A percentile compares a stretch with the other conserved stretches of the same genome.
Conservation (phyloP, 2,329 filamentous ascomycete genomes). For the Aspergillus sp. region DNA sequence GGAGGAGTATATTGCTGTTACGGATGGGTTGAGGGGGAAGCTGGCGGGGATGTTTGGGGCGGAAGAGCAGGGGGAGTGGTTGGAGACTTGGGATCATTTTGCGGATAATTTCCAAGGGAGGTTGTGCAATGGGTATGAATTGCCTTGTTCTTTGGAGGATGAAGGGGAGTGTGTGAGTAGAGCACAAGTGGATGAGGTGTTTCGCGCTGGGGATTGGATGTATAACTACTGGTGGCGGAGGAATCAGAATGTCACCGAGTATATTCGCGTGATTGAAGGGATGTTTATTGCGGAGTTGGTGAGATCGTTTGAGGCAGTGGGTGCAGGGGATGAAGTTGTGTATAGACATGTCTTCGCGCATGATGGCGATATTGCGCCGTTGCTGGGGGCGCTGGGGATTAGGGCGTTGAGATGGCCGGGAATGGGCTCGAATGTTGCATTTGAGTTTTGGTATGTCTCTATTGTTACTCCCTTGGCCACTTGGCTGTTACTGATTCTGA, state of each 20-base stretch:
- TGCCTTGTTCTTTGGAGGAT: slow-evolving; percentile 34
- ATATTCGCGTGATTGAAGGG: slow-evolving; percentile 39
- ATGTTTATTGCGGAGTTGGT: slow-evolving; percentile 41
- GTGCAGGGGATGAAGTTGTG: slow-evolving; percentile 17
- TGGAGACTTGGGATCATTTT: slow-evolving; percentile 40
- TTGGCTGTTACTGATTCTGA: background rate
- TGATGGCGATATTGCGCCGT: slow-evolving; percentile 40
- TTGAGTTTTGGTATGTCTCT: slow-evolving; percentile 38
- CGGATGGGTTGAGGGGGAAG: slow-evolving; percentile 26
- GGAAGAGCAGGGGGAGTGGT: slow-evolving; percentile 27
- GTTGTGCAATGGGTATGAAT: slow-evolving; percentile 40
- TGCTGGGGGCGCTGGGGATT: slow-evolving; percentile 38
- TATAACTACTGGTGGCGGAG: slow-evolving; percentile 44
- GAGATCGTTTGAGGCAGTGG: slow-evolving; percentile 30
- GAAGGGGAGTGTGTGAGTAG: slow-evolving; percentile 31
- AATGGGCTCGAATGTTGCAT: slow-evolving; percentile 41
- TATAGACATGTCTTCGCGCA: slow-evolving; percentile 40
- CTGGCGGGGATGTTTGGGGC: slow-evolving; percentile 36
- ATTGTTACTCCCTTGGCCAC: too few relatives aligned
- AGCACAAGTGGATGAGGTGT: slow-evolving; percentile 36
- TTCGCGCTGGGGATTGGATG: slow-evolving; percentile 44
- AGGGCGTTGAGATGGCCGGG: slow-evolving; percentile 39
- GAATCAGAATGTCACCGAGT: slow-evolving; percentile 34
- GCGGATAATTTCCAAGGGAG: slow-evolving; percentile 43
- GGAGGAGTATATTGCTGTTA: slow-evolving; percentile 37